Conservation (phyloP, 805 yeast species). For the Ogataea polymorpha region DNA sequence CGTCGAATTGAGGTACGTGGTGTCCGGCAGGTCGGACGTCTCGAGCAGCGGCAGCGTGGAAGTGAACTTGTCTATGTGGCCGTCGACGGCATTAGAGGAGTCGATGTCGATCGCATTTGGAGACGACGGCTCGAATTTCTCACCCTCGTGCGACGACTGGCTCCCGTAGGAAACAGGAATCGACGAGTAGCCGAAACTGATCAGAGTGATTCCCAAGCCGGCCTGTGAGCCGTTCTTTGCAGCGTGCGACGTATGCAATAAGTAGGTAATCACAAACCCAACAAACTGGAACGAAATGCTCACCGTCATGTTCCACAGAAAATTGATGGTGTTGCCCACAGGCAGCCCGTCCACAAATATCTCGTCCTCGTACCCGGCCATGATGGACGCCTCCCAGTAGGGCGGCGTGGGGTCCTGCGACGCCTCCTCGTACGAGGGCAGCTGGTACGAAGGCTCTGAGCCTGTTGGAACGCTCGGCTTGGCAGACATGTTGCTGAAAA, state of each 20-base stretch:
- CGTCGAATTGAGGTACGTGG: constrained; percentile 26
- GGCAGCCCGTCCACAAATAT: constrained; percentile 93
- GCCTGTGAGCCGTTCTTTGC: constrained; percentile 93
- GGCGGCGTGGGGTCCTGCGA: constrained; percentile 94
- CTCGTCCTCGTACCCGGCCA: constrained; percentile 83
- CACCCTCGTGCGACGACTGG: constrained; percentile 19
- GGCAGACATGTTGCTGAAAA: constrained; percentile 86
- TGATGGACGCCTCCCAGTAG: constrained; percentile 89
- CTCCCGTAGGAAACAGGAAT: constrained; percentile 40
- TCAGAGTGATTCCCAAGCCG: constrained; percentile 83
- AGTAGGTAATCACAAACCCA: constrained; percentile 86
- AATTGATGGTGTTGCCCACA: constrained; percentile 86
- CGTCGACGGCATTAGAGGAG: constrained; percentile 21
- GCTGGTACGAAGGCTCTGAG: constrained; percentile 50
- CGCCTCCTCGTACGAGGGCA: constrained; percentile 92
- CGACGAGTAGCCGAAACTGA: constrained; percentile 63
- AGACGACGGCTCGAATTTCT: constrained; percentile 49
- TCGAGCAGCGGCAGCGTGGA: constrained; percentile 20
- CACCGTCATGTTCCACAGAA: constrained; percentile 86
- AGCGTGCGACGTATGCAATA: constrained; percentile 94
- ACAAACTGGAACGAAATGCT: constrained; percentile 91
- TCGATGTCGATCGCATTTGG: constrained; percentile 56
- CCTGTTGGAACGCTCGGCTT: constrained; percentile 58
- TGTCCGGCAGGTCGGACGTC: constrained; percentile 9
- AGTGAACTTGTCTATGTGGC: constrained; percentile 27